These are phyloP conservation scores for maize (Zea mays) DNA, from an alignment of 176 grass and related monocot species.

Conservation along the genomic window DNA sequence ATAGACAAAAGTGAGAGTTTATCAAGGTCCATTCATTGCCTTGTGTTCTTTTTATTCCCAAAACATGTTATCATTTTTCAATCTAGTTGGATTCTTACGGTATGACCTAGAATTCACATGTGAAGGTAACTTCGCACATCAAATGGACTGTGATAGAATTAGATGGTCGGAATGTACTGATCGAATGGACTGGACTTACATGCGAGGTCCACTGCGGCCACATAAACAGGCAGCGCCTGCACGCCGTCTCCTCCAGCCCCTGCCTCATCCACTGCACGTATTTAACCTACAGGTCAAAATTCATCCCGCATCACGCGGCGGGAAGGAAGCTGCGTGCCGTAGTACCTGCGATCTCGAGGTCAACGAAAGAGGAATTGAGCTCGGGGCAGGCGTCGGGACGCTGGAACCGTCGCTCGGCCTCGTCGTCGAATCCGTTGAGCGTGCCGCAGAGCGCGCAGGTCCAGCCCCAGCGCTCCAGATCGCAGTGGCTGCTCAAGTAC, in stretches of 20 bases:
- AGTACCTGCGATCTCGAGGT: conserved; percentile 75
- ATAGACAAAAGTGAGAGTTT: neutral
- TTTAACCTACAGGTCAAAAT: conserved; percentile 20
- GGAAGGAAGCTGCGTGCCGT: neutral
- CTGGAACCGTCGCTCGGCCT: conserved; percentile 58
- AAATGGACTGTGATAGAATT: neutral
- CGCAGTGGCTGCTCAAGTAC: conserved; percentile 69
- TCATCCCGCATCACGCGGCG: neutral
- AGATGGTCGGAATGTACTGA: conserved; percentile 5
- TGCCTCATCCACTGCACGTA: conserved; percentile 60
- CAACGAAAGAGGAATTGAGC: conserved; percentile 72
- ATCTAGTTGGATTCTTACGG: conserved; percentile 6
- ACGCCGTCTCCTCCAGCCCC: conserved; percentile 43
- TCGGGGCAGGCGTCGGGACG: conserved; percentile 59
- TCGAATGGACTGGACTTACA: conserved; percentile 53
- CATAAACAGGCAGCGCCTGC: conserved; percentile 82
- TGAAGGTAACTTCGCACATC: conserved; percentile 14
- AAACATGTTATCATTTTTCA: neutral
- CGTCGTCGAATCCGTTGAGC: conserved; percentile 68
- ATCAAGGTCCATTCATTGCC: neutral
- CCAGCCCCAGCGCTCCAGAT: conserved; percentile 89
- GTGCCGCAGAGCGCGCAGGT: conserved; percentile 74
- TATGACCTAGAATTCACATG: neutral
- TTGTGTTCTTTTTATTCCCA: neutral
- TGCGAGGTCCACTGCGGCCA: conserved; percentile 84